Evolutionary conservation across 371 early-diverging fungal species (phyloP).

Genomic region (Basidiobolus heterosporus): DNA sequence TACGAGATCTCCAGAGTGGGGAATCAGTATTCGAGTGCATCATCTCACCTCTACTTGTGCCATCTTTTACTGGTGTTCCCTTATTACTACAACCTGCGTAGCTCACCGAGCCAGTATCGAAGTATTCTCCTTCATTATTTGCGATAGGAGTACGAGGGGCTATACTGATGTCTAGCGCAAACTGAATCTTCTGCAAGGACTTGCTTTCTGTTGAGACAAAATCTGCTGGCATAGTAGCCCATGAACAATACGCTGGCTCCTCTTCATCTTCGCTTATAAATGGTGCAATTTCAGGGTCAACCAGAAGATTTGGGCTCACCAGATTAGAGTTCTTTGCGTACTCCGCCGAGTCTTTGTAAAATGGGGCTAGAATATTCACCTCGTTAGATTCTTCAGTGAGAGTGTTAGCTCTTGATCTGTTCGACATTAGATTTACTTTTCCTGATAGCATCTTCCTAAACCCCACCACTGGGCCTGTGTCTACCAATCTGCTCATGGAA

Average conservation of each 20-base stretch:
- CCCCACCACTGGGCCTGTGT: constrained; percentile 1
- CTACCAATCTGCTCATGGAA: background rate
- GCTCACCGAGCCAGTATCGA: no score
- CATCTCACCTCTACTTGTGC: no score
- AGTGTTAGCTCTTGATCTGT: constrained; percentile 37
- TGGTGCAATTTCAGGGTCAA: constrained; percentile 40
- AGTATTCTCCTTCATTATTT: no score
- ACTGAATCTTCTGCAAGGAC: no score
- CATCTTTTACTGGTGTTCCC: no score
- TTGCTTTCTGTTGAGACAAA: no score
- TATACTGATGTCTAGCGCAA: no score
- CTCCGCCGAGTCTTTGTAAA: constrained; percentile 1
- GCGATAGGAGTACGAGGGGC: no score
- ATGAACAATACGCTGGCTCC: constrained; percentile 20
- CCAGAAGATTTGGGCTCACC: constrained; percentile 11
- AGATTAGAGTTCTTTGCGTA: constrained; percentile 3
- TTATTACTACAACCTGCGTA: no score
- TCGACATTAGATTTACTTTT: constrained; percentile 14
- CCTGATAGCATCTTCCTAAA: constrained; percentile 16
- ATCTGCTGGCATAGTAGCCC: constrained; percentile 5
- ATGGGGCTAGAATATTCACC: constrained; percentile 1
- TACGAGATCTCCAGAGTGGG: no score
- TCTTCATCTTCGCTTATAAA: constrained; percentile 43
- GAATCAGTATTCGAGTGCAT: no score
- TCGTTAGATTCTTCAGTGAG: constrained; percentile 10